A percentile compares a stretch with the other conserved stretches of the same genome.
Evolutionary conservation across 768 basidiomycete species (phyloP).

Genomic region (Myochromella boudieri): DNA sequence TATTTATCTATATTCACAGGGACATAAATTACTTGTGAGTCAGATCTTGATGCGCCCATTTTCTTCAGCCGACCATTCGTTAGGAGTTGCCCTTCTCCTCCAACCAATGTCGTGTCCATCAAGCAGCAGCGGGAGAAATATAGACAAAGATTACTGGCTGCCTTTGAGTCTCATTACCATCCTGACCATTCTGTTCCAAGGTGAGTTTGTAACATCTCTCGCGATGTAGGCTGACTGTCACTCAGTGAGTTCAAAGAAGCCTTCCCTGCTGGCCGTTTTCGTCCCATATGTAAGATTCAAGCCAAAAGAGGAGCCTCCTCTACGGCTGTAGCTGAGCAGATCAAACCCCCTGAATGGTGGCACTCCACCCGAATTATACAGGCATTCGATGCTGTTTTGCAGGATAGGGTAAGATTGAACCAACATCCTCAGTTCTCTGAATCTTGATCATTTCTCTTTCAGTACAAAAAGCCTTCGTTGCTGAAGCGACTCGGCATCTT

Average conservation of each 20-base stretch:
- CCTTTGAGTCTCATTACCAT: conserved; percentile 85
- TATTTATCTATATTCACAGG: conserved; percentile 33
- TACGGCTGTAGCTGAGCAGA: conserved; percentile 83
- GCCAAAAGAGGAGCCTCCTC: conserved; percentile 80
- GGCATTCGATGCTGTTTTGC: conserved; percentile 85
- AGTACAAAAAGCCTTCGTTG: conserved; percentile 89
- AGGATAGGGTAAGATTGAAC: conserved; percentile 74
- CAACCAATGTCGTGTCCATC: conserved; percentile 67
- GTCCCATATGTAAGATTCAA: conserved; percentile 89
- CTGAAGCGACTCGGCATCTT: conserved; percentile 83
- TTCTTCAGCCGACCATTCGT: too few relatives aligned
- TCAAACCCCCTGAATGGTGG: conserved; percentile 94
- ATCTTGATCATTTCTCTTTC: conserved; percentile 11
- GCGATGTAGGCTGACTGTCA: conserved; percentile 9
- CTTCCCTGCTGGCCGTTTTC: conserved; percentile 89
- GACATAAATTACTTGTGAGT: conserved; percentile 80
- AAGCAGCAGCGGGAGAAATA: conserved; percentile 84
- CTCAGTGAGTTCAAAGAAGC: conserved; percentile 90
- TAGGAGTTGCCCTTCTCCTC: conserved; percentile 79
- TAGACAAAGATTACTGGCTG: conserved; percentile 67
- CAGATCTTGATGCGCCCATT: too few relatives aligned
- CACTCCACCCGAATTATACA: conserved; percentile 87
- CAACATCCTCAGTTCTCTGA: too few relatives aligned
- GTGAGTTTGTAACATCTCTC: conserved; percentile 28
- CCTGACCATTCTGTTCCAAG: conserved; percentile 85